Conservation (phyloP, 2,329 filamentous ascomycete species). For the Endocalyx cinctus region DNA sequence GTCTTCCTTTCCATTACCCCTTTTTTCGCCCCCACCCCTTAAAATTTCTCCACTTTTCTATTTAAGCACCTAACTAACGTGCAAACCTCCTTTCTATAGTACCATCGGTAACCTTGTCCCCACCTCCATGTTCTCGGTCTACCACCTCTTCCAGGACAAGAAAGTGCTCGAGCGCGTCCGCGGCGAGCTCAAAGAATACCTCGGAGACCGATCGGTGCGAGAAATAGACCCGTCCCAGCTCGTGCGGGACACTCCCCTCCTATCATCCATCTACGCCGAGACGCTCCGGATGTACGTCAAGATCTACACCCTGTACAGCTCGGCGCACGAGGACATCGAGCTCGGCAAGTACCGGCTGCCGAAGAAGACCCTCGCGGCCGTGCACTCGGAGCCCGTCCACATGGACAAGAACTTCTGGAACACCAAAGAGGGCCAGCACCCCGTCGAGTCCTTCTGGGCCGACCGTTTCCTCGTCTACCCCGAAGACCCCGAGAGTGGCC, state of each 20-base stretch:
- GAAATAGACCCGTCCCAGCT: constrained; percentile 10
- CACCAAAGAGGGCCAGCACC: constrained; percentile 12
- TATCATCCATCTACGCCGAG: constrained; percentile 17
- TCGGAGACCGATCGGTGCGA: constrained; percentile 4
- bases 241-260: constrained; percentile 12
- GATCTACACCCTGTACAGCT: constrained; percentile 10
- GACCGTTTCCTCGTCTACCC: constrained; percentile 17
- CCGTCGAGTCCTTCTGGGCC: constrained; percentile 16
- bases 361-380: constrained; percentile 8
- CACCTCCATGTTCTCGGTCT: constrained; percentile 11
- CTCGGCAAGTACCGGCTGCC: constrained; percentile 14
- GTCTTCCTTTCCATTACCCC: neutral
- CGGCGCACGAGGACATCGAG: constrained; percentile 11
- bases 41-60: too few species aligned
- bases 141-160: constrained; percentile 12
- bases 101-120: constrained; percentile 12
- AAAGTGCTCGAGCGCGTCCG: constrained; percentile 9
- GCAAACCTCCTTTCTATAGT: constrained; percentile 2
- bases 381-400: constrained; percentile 12
- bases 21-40: too few species aligned
- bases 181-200: constrained; percentile 7
- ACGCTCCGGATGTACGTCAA: constrained; percentile 14
- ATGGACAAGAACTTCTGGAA: constrained; percentile 18
- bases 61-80: constrained; percentile 4
- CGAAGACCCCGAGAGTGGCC: constrained; percentile 13